These are phyloP conservation scores for Pythium angustatum DNA, from an alignment of 352 stramenopile species.

Conservation along the genomic window DNA sequence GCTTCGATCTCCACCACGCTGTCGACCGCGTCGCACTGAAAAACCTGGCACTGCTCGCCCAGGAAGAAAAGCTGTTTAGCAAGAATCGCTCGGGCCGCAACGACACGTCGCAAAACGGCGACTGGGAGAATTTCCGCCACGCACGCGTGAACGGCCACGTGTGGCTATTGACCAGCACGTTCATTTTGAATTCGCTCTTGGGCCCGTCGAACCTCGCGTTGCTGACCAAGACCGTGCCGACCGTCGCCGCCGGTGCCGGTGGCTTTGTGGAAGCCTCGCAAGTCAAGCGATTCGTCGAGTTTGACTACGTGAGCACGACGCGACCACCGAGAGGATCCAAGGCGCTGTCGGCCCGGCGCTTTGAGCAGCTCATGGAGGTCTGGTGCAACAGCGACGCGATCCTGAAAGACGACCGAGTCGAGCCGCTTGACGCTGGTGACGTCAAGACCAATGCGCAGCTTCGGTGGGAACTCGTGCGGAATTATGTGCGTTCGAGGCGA, in stretches of 20 bases:
- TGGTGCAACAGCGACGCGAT: conserved; percentile 31
- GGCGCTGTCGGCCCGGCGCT: conserved; percentile 46
- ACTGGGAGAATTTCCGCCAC: conserved; percentile 91
- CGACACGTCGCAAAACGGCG: conserved; percentile 84
- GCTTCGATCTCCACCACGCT: conserved; percentile 46
- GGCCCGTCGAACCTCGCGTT: conserved; percentile 31
- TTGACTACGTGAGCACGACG: conserved; percentile 86
- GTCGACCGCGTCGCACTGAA: conserved; percentile 50
- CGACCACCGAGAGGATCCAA: conserved; percentile 61
- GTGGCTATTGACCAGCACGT: conserved; percentile 65
- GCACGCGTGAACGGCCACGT: conserved; percentile 62
- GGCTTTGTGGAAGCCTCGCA: conserved; percentile 15
- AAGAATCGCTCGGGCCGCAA: conserved; percentile 44
- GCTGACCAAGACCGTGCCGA: conserved; percentile 5
- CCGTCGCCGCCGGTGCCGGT: background rate
- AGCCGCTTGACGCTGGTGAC: background rate
- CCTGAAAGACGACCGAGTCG: conserved; percentile 14
- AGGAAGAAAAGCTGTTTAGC: conserved; percentile 74
- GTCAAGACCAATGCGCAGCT: conserved; percentile 33
- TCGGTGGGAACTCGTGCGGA: conserved; percentile 44
- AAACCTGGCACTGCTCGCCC: conserved; percentile 64
- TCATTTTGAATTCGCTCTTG: conserved; percentile 71
- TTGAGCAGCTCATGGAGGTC: conserved; percentile 57
- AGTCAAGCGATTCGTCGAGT: conserved; percentile 36
- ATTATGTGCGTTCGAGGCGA: conserved; percentile 29